A percentile compares a stretch with the other conserved stretches of the same genome.
phyloP scores from a whole-genome alignment of 73 alveolate species.

The Paramecium caudatum region DNA sequence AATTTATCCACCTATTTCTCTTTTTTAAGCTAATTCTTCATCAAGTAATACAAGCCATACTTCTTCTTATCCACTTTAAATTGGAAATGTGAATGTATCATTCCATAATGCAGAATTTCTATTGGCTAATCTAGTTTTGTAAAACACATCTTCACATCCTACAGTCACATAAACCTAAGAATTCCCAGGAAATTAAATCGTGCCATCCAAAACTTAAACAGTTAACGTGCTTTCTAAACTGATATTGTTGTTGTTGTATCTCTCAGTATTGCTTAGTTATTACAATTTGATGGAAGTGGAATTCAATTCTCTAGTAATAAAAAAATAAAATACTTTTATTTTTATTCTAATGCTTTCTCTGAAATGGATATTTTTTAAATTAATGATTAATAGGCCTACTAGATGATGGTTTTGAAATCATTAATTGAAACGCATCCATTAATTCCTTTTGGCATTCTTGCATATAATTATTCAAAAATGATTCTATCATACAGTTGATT shows the following conservation, averaged over 20 bases:
- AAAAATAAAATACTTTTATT: background rate
- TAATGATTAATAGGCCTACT: constrained; percentile 5
- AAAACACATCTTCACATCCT: constrained; percentile 51
- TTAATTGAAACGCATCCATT: constrained; percentile 18
- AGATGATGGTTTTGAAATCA: background rate
- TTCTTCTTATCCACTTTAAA: constrained; percentile 28
- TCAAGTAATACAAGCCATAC: background rate
- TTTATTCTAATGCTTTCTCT: background rate
- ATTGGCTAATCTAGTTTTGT: background rate
- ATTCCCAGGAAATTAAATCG: constrained; percentile 21
- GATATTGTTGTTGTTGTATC: constrained; percentile 29
- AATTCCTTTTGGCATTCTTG: constrained; percentile 49
- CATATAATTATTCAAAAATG: constrained; percentile 30
- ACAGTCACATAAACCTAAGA: background rate
- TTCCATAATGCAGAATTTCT: constrained; percentile 35
- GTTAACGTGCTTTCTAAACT: constrained; percentile 1
- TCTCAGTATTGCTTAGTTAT: constrained; percentile 17
- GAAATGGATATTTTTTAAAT: background rate
- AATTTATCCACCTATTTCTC: constrained; percentile 44
- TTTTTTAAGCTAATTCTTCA: background rate
- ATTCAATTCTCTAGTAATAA: background rate
- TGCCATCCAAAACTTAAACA: background rate
- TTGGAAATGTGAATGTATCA: background rate
- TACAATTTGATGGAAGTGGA: background rate
- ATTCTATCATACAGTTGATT: constrained; percentile 32